phyloP scores from a whole-genome alignment of 768 basidiomycete genomes.

The Rhizopogon sp. region DNA sequence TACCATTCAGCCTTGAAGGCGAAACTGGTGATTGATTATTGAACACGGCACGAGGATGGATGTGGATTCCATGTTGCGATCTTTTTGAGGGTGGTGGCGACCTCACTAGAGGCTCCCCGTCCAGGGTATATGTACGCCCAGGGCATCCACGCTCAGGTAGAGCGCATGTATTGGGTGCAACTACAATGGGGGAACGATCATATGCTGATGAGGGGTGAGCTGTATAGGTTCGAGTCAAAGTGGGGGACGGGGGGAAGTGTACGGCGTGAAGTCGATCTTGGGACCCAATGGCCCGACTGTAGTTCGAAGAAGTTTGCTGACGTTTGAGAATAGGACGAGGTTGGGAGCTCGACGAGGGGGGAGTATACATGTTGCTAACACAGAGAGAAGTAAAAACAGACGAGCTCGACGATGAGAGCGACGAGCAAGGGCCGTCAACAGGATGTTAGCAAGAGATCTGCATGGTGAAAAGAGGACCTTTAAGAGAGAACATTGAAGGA shows the following conservation, averaged over 20 bases:
- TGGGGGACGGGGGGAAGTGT: slow-evolving; percentile 41
- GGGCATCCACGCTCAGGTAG: slow-evolving; percentile 78
- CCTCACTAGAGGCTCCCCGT: slow-evolving; percentile 24
- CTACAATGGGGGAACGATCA: slow-evolving; percentile 77
- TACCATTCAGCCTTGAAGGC: background rate
- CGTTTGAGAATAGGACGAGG: slow-evolving; percentile 62
- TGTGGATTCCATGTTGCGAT: slow-evolving; percentile 30
- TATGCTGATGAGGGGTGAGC: slow-evolving; percentile 47
- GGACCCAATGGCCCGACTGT: slow-evolving; percentile 12
- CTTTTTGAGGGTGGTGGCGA: slow-evolving; percentile 11
- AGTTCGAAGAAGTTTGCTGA: slow-evolving; percentile 19
- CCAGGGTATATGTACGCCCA: slow-evolving; percentile 60
- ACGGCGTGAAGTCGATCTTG: slow-evolving; percentile 35
- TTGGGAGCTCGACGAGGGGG: background rate
- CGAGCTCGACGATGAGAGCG: background rate
- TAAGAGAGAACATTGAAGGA: background rate
- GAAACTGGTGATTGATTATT: slow-evolving; percentile 1
- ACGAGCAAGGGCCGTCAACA: slow-evolving; percentile 4
- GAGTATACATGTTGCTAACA: slow-evolving; percentile 6
- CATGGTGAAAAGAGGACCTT: slow-evolving; percentile 7
- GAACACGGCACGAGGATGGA: slow-evolving; percentile 41
- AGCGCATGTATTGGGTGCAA: slow-evolving; percentile 66
- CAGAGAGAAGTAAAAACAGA: background rate
- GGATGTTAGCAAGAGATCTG: slow-evolving; percentile 9
- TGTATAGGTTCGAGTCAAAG: slow-evolving; percentile 32